A percentile compares a stretch with the other conserved stretches of the same genome.
Conservation (phyloP, 805 yeast species). For the Yarrowia alimentaria region DNA sequence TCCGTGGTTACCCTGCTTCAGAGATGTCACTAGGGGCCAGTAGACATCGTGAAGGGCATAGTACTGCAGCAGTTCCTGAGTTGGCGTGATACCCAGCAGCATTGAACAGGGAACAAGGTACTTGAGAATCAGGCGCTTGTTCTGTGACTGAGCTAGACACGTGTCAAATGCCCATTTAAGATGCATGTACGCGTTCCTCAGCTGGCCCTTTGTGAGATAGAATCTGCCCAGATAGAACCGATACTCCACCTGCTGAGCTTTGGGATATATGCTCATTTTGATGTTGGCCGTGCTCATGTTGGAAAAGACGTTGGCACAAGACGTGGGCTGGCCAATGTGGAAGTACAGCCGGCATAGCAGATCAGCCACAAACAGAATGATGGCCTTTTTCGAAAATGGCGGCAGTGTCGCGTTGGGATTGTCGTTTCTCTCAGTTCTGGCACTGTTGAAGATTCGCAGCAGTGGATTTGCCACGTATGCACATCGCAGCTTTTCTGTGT, state of each 20-base stretch:
- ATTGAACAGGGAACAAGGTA: constrained; percentile 54
- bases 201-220: constrained; percentile 52
- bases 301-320: constrained; percentile 50
- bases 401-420: no score
- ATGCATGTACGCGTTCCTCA: constrained; percentile 53
- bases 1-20: constrained; percentile 46
- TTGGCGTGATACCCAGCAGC: constrained; percentile 55
- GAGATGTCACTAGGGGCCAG: constrained; percentile 41
- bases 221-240: constrained; percentile 57
- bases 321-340: constrained; percentile 37
- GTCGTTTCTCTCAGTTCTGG: constrained; percentile 49
- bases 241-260: constrained; percentile 53
- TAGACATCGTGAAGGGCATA: constrained; percentile 42
- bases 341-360: constrained; percentile 58
- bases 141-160: constrained; percentile 40
- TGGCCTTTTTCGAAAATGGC: constrained; percentile 46
- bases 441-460: constrained; percentile 59
- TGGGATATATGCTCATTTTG: constrained; percentile 43
- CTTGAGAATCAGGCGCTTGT: constrained; percentile 46
- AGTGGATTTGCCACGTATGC: constrained; percentile 52
- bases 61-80: constrained; percentile 35
- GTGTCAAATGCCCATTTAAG: constrained; percentile 53
- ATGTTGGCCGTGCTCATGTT: constrained; percentile 55
- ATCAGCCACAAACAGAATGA: constrained; percentile 54
- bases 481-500: constrained; percentile 41